These are phyloP conservation scores for Hypomyces perniciosus DNA, from an alignment of 2,329 filamentous ascomycete species.

Conservation along the genomic window DNA sequence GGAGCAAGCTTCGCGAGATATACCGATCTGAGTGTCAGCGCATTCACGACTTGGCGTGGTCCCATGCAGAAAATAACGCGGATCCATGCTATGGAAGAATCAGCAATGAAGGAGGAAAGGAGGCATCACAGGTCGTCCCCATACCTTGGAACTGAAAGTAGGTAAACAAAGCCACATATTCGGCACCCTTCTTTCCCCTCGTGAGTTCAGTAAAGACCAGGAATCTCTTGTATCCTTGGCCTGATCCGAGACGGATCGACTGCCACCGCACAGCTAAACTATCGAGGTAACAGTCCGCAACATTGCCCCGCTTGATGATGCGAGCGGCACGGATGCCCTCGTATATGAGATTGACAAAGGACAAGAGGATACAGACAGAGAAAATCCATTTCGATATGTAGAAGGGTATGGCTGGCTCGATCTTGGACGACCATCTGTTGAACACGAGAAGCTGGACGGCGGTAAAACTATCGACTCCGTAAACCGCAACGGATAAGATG, in stretches of 20 bases:
- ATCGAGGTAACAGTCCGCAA: slow-evolving; percentile 89
- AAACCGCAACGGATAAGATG: slow-evolving; percentile 73
- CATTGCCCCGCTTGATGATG: slow-evolving; percentile 77
- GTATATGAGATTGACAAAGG: slow-evolving; percentile 73
- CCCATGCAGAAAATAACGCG: slow-evolving; percentile 86
- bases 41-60: slow-evolving; percentile 87
- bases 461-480: slow-evolving; percentile 86
- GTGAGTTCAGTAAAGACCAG: slow-evolving; percentile 89
- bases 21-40: slow-evolving; percentile 78
- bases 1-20: slow-evolving; percentile 67
- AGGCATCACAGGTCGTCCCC: slow-evolving; percentile 17
- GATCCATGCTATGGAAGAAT: slow-evolving; percentile 60
- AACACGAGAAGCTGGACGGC: slow-evolving; percentile 87
- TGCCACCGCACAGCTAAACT: slow-evolving; percentile 79
- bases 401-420: slow-evolving; percentile 72
- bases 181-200: slow-evolving; percentile 82
- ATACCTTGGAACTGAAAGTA: slow-evolving; percentile 70
- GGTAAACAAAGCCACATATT: slow-evolving; percentile 85
- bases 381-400: slow-evolving; percentile 91
- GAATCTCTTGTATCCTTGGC: slow-evolving; percentile 81
- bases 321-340: slow-evolving; percentile 74
- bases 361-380: slow-evolving; percentile 83
- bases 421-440: slow-evolving; percentile 79
- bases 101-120: not conserved
- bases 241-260: slow-evolving; percentile 67